phyloP scores from a whole-genome alignment of 768 basidiomycete species.

The Psilocybe subaeruginosa region DNA sequence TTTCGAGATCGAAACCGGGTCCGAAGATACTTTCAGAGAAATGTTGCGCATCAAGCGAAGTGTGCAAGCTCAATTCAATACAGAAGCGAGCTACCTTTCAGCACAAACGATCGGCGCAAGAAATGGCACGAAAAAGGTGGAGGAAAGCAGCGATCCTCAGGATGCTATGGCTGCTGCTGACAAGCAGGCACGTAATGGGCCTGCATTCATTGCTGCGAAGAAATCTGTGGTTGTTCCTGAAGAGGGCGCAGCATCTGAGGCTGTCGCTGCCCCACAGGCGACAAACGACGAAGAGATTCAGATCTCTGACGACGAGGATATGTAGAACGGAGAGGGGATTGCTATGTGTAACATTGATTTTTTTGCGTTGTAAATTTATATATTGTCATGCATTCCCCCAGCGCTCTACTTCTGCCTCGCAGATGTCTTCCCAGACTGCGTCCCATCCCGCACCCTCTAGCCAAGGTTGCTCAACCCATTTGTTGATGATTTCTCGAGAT shows the following conservation, averaged over 20 bases:
- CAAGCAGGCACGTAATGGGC: slow-evolving; percentile 61
- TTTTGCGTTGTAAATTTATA: slow-evolving; percentile 18
- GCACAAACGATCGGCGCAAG: slow-evolving; percentile 83
- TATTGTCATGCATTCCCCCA: slow-evolving; percentile 43
- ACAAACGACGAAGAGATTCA: slow-evolving; percentile 84
- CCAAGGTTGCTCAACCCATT: slow-evolving; percentile 73
- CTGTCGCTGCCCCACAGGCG: slow-evolving; percentile 32
- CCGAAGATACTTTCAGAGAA: slow-evolving; percentile 97
- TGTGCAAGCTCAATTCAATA: slow-evolving; percentile 99
- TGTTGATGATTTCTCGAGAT: slow-evolving; percentile 60
- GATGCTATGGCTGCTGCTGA: slow-evolving; percentile 93
- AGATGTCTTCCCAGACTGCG: slow-evolving; percentile 77
- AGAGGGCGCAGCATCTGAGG: slow-evolving; percentile 27
- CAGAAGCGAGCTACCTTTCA: slow-evolving; percentile 90
- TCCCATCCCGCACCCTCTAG: slow-evolving; percentile 74
- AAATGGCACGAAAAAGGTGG: slow-evolving; percentile 53
- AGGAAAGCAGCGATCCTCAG: slow-evolving; percentile 44
- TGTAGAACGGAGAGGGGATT: slow-evolving; percentile 29
- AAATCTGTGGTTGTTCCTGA: slow-evolving; percentile 43
- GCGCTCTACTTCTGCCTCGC: slow-evolving; percentile 72
- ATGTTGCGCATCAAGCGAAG: slow-evolving; percentile 96
- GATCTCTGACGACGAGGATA: slow-evolving; percentile 83
- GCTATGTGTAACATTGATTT: slow-evolving; percentile 16
- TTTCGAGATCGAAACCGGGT: slow-evolving; percentile 98
- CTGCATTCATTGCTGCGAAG: slow-evolving; percentile 80